Percentiles rank a stretch among this genome's conserved stretches.
Conservation (phyloP, 2,329 filamentous ascomycete genomes). For the Hypomyces rosellus region DNA sequence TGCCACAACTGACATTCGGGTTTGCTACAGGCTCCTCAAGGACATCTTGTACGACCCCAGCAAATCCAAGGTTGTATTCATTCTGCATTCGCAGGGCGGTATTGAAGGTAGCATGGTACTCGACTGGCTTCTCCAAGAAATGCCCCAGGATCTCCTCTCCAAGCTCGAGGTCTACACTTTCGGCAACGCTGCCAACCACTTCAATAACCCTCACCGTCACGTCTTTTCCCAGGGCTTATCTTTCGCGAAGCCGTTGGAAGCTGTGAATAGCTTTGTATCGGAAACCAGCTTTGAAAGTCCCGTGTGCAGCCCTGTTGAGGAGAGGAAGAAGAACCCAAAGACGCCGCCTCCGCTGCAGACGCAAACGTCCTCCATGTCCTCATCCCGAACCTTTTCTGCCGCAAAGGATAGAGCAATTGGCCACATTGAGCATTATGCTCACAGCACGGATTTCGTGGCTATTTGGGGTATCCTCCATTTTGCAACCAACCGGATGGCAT, state of each 20-base stretch:
- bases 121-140: constrained; percentile 70
- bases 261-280: constrained; percentile 28
- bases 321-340: constrained; percentile 14
- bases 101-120: constrained; percentile 67
- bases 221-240: constrained; percentile 35
- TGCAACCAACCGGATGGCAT: constrained; percentile 36
- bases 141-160: constrained; percentile 56
- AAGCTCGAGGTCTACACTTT: constrained; percentile 76
- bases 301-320: constrained; percentile 15
- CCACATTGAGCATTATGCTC: constrained; percentile 76
- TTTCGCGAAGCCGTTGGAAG: constrained; percentile 27
- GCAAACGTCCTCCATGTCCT: constrained; percentile 24
- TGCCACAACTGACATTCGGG: constrained; percentile 60
- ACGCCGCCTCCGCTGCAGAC: constrained; percentile 14
- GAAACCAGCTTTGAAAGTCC: constrained; percentile 29
- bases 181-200: constrained; percentile 72
- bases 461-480: constrained; percentile 70
- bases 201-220: constrained; percentile 65
- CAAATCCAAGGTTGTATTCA: constrained; percentile 64
- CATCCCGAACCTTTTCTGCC: constrained; percentile 30
- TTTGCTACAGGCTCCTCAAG: constrained; percentile 57
- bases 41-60: constrained; percentile 53
- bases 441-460: constrained; percentile 67
- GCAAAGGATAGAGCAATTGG: constrained; percentile 50
- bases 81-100: constrained; percentile 71